phyloP scores from a whole-genome alignment of 176 grass and related monocot species.

The Bothriochloa decipiens region DNA sequence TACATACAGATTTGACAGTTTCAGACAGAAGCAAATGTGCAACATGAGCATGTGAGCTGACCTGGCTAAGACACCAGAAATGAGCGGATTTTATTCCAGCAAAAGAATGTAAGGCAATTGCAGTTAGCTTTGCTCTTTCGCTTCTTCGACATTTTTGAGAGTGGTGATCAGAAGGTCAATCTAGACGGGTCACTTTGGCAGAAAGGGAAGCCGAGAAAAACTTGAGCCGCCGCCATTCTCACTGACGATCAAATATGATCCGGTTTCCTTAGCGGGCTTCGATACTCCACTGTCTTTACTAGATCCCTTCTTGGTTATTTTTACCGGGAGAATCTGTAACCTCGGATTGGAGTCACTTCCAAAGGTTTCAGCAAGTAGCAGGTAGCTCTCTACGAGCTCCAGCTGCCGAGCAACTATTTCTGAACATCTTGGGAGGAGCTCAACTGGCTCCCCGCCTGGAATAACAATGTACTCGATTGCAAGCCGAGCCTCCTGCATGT shows the following conservation, averaged over 20 bases:
- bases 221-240: slow-evolving; percentile 57
- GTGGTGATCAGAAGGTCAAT: slow-evolving; percentile 42
- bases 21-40: not conserved
- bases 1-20: not conserved
- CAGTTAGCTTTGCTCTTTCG: slow-evolving; percentile 65
- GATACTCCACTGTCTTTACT: slow-evolving; percentile 21
- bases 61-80: not conserved
- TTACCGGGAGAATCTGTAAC: slow-evolving; percentile 94
- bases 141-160: slow-evolving; percentile 49
- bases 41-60: not conserved
- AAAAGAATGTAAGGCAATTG: slow-evolving; percentile 74
- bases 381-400: slow-evolving; percentile 96
- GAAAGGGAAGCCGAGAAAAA: slow-evolving; percentile 82
- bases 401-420: slow-evolving; percentile 94
- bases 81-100: slow-evolving; percentile 32
- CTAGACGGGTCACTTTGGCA: slow-evolving; percentile 64
- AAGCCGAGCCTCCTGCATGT: slow-evolving; percentile 74
- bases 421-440: slow-evolving; percentile 94
- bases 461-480: slow-evolving; percentile 98
- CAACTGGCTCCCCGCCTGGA: slow-evolving; percentile 88
- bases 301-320: slow-evolving; percentile 67
- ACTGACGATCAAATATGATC: slow-evolving; percentile 55
- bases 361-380: slow-evolving; percentile 85
- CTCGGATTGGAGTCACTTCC: slow-evolving; percentile 85
- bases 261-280: slow-evolving; percentile 46